Evolutionary conservation across 345 rosid genomes (phyloP), one percentile per base, ranked within the genome.

Genomic region (Bretschneidera sinensis): DNA sequence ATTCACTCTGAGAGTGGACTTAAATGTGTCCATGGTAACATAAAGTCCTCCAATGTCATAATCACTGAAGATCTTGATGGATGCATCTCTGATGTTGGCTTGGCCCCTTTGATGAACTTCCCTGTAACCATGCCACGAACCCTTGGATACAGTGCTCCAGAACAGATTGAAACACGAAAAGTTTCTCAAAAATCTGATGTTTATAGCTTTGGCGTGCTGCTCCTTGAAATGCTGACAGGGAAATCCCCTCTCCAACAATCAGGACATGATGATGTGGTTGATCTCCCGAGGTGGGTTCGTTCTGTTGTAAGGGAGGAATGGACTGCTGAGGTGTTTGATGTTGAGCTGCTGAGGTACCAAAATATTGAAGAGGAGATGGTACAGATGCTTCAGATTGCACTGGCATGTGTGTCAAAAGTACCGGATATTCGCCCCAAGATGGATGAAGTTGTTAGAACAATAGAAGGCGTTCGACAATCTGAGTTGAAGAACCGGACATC

Each of bases 301-400:
- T 84, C 94, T 0, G 89, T 89, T 3, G 91, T 89, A 11, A 64
- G 83, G 17, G 85, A 89, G 67, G 96, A 89, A 60, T 89, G 94
- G 96, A 86, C 96, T 0, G 89, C 91, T 5, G 91, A 89, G 75
- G 96, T 89, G 7, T 89, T 89, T 19, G 91, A 89, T 56, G 76
- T 74, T 0, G 91, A 89, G 81, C 85, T 89, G 6, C 33, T 84
- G 74, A 79, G 45, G 64, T 73, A 70, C 60, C 73, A 68, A 54
- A 68, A 58, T 59, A 74, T 71, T 34, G 91, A 83, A 60, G 94
- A 84, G 67, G 94, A 84, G 50, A 79, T 82, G 96, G 91, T 89
- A 48, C 91, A 86, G 64, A 76, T 83, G 94, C 76, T 89, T 59
- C 89, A 79, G 73, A 78, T 84, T 68, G 91, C 76, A 8, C 71